Evolutionary conservation across 1,284 basidiomycete genomes (phyloP).

Genomic region (Trametes versicolor): DNA sequence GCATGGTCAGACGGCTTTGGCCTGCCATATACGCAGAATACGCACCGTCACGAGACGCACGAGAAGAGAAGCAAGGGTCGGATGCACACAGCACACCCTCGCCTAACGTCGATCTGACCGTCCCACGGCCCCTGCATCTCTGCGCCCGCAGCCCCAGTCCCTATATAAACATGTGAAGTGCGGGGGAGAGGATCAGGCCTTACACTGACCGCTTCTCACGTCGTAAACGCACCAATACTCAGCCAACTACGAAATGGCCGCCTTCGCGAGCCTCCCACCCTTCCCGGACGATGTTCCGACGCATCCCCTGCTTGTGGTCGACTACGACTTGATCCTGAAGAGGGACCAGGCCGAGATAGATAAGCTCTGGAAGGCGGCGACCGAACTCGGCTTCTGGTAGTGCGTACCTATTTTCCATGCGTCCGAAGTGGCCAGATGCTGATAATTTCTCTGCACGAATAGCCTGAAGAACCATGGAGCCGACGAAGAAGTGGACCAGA

Average conservation of each 20-base stretch:
- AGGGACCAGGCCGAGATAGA: conserved; percentile 41
- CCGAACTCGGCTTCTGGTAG: conserved; percentile 49
- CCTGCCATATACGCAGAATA: not conserved
- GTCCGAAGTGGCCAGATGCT: not conserved
- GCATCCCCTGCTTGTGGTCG: conserved; percentile 48
- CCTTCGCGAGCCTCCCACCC: conserved; percentile 35
- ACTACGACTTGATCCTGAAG: conserved; percentile 44
- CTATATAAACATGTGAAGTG: not conserved
- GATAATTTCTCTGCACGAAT: not conserved
- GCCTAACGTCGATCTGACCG: not conserved
- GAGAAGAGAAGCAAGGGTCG: conserved; percentile 6
- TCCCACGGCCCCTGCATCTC: conserved; percentile 8
- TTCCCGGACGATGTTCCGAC: conserved; percentile 49
- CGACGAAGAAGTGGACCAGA: conserved; percentile 44
- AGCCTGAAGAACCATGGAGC: conserved; percentile 50
- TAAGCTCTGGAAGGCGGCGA: conserved; percentile 46
- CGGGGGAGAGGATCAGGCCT: not conserved
- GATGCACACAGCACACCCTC: not conserved
- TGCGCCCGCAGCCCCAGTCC: not conserved
- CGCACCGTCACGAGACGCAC: not conserved
- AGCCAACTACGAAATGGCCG: conserved; percentile 25
- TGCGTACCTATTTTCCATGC: conserved; percentile 43
- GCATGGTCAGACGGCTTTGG: not conserved
- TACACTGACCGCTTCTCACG: not conserved
- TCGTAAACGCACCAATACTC: not conserved